phyloP scores from a whole-genome alignment of 169 alveolate species.

The Blepharisma undulans region DNA sequence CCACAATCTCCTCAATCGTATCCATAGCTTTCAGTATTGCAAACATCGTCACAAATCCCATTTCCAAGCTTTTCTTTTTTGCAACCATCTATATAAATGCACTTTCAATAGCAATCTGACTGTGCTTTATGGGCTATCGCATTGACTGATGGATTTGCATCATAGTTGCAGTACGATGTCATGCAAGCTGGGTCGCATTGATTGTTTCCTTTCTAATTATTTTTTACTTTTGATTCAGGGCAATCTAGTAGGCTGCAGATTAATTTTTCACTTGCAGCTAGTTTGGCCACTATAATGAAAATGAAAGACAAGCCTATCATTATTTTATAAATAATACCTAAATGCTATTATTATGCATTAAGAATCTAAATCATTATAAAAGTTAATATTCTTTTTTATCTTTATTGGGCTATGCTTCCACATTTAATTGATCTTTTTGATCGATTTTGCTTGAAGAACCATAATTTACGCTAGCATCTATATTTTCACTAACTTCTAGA shows the following conservation, averaged over 20 bases:
- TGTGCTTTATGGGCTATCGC: background rate
- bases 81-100: background rate
- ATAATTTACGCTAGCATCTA: background rate
- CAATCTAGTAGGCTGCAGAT: background rate
- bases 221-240: background rate
- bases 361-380: too few species aligned
- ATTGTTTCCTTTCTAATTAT: background rate
- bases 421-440: too few species aligned
- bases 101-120: background rate
- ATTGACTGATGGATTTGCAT: background rate
- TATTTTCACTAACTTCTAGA: background rate
- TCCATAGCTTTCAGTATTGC: background rate
- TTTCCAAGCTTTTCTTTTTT: background rate
- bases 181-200: slow-evolving; percentile 20
- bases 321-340: too few species aligned
- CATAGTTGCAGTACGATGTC: slow-evolving; percentile 24
- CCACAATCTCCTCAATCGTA: background rate
- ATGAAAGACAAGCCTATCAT: too few species aligned
- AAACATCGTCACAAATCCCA: background rate
- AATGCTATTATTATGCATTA: too few species aligned
- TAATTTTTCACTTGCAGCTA: background rate
- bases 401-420: too few species aligned
- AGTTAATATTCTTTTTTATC: too few species aligned
- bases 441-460: too few species aligned
- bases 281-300: too few species aligned